Evolutionary conservation across 2,329 filamentous ascomycete genomes (phyloP), one percentile per base, ranked within the genome.

Genomic region (Sclerotinia borealis): DNA sequence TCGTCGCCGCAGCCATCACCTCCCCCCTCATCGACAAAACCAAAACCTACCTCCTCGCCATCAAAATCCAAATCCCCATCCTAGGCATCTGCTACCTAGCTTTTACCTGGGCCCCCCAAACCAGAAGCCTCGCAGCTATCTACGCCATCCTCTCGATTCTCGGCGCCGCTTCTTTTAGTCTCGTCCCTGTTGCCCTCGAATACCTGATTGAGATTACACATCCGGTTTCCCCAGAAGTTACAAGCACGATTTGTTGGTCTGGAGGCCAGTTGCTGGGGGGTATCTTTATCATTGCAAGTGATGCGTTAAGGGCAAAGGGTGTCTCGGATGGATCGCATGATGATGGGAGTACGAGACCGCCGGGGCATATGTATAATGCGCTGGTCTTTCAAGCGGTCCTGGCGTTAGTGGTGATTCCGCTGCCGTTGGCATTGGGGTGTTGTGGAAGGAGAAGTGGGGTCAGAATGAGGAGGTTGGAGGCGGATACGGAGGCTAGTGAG

Each of bases 181-280:
- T 98, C 3, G 82, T 98, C 0, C 95, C 95, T 3, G 84, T 96
- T 43, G 90, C 87, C 7, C 83, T 98, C 56, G 95, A 99, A 76
- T 92, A 90, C 70, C 79, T 97, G 19, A 90, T 91, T 59, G 92
- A 98, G 75, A 83, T 96, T 64, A 92, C 90, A 6, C 91, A 95
- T 72, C 95, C 95, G 0, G 85, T 96, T 31, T 88, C 86, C 47
- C 93, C 95, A 0, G 93, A 96, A 76, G 84, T 97, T 50, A 91
- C 90, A 0, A 90, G 86, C 66, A 92, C 90, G 34, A 80, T 96
- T 27, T 90, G 89, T 71, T 98, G 95, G 95, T 84, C 85, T 1
- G 89, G 89, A 7, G 93, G 95, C 0, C 93, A 98, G 78, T 76
- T 97, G 9, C 77, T 96, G 0, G 95, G 95, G 15, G 93, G 86